Evolutionary conservation across 371 early-diverging fungal genomes (phyloP).

Genomic region (Rhizopus sp.): DNA sequence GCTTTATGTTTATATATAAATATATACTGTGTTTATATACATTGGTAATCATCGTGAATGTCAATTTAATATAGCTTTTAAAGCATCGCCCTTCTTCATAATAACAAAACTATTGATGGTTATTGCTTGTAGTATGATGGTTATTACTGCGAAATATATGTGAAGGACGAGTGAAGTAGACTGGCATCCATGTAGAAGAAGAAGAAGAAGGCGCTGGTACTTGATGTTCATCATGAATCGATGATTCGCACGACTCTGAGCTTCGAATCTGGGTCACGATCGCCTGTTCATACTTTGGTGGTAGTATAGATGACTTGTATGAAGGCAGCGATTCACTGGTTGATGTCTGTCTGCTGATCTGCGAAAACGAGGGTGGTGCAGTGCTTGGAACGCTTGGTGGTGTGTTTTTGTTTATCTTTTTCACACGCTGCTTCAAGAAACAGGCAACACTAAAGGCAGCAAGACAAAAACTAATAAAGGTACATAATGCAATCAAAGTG

Average conservation of each 20-base stretch:
- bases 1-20: too few species aligned
- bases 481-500: not conserved
- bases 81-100: not conserved
- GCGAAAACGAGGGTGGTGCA: slow-evolving; percentile 39
- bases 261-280: slow-evolving; percentile 49
- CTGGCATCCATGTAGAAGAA: slow-evolving; percentile 25
- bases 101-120: too few species aligned
- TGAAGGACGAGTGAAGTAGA: slow-evolving; percentile 13
- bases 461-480: not conserved
- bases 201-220: not conserved
- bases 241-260: not conserved
- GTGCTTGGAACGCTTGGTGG: slow-evolving; percentile 24
- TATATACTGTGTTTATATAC: too few species aligned
- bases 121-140: not conserved
- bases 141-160: not conserved
- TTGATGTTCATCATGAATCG: slow-evolving; percentile 1
- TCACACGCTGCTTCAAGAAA: not conserved
- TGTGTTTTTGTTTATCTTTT: not conserved
- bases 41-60: too few species aligned
- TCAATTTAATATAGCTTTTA: not conserved
- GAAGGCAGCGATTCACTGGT: slow-evolving; percentile 34
- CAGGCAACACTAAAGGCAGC: not conserved
- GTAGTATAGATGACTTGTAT: slow-evolving; percentile 40
- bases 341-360: slow-evolving; percentile 9
- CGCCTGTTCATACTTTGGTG: slow-evolving; percentile 52